phyloP scores from a whole-genome alignment of 2,329 filamentous ascomycete species.

The Periconia sp. region DNA sequence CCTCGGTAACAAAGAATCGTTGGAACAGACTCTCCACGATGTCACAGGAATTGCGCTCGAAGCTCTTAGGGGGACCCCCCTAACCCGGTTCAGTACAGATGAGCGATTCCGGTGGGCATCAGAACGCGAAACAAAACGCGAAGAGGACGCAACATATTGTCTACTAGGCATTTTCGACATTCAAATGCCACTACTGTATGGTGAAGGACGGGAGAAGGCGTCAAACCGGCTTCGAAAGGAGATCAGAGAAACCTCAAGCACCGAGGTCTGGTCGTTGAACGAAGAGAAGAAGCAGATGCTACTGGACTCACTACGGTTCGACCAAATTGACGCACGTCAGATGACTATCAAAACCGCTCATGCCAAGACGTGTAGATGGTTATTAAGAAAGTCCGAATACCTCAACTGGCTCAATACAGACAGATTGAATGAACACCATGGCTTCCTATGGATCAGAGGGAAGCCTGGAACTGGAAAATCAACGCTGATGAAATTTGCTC shows the following conservation, averaged over 20 bases:
- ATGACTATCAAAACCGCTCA: conserved; percentile 42
- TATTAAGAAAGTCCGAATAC: conserved; percentile 41
- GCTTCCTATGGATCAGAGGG: conserved; percentile 55
- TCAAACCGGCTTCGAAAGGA: conserved; percentile 15
- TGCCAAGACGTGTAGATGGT: conserved; percentile 47
- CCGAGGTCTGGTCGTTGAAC: not conserved
- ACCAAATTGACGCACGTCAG: conserved; percentile 43
- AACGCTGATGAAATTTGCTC: conserved; percentile 42
- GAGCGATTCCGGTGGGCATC: conserved; percentile 18
- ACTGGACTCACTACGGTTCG: conserved; percentile 41
- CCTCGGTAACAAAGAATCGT: conserved; percentile 15
- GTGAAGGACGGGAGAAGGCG: conserved; percentile 13
- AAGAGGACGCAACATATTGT: conserved; percentile 12
- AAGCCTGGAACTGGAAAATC: conserved; percentile 42
- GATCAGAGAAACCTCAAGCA: not conserved
- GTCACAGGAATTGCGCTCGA: conserved; percentile 14
- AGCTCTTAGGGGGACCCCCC: conserved; percentile 3
- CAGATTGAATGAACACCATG: conserved; percentile 32
- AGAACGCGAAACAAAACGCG: conserved; percentile 17
- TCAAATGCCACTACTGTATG: conserved; percentile 9
- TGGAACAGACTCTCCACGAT: conserved; percentile 11
- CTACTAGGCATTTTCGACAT: conserved; percentile 22
- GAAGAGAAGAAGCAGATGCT: not conserved
- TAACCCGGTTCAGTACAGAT: conserved; percentile 9
- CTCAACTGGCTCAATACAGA: conserved; percentile 41